These are phyloP conservation scores for Epichloe baconii DNA, from an alignment of 2,329 filamentous ascomycete genomes.

Conservation along the genomic window DNA sequence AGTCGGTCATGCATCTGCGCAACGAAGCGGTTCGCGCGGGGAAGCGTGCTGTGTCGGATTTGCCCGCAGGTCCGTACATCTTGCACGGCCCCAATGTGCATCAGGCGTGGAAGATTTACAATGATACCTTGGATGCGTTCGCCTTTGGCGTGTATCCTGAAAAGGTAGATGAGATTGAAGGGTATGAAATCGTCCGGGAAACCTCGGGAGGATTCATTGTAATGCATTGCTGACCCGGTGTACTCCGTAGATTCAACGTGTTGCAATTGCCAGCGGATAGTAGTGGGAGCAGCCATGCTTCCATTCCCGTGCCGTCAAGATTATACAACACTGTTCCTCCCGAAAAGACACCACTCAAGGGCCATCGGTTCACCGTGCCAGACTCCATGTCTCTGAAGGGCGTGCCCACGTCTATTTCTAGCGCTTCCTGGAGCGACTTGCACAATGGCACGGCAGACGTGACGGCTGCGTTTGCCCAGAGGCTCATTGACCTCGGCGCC, in stretches of 20 bases:
- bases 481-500: slow-evolving; percentile 46
- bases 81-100: slow-evolving; percentile 27
- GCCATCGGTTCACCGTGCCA: slow-evolving; percentile 22
- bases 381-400: slow-evolving; percentile 29
- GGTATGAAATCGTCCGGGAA: not conserved
- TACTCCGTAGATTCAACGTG: not conserved
- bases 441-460: slow-evolving; percentile 28
- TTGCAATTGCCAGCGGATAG: slow-evolving; percentile 1
- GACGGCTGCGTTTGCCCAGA: slow-evolving; percentile 38
- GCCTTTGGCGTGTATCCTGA: slow-evolving; percentile 24
- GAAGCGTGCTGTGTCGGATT: slow-evolving; percentile 8
- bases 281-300: slow-evolving; percentile 7
- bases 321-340: slow-evolving; percentile 20
- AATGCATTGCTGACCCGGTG: not conserved
- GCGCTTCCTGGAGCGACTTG: slow-evolving; percentile 42
- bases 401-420: slow-evolving; percentile 41
- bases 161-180: slow-evolving; percentile 6
- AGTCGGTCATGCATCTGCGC: slow-evolving; percentile 1
- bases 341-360: slow-evolving; percentile 21
- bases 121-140: slow-evolving; percentile 24
- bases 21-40: slow-evolving; percentile 12
- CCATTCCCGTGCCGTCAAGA: slow-evolving; percentile 25
- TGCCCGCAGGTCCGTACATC: slow-evolving; percentile 29
- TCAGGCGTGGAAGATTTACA: slow-evolving; percentile 28
- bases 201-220: not conserved